Percentiles rank a stretch among this genome's conserved stretches.
These are phyloP conservation scores for Globisporangium paroecandrum DNA, from an alignment of 352 stramenopile genomes.

Conservation along the genomic window DNA sequence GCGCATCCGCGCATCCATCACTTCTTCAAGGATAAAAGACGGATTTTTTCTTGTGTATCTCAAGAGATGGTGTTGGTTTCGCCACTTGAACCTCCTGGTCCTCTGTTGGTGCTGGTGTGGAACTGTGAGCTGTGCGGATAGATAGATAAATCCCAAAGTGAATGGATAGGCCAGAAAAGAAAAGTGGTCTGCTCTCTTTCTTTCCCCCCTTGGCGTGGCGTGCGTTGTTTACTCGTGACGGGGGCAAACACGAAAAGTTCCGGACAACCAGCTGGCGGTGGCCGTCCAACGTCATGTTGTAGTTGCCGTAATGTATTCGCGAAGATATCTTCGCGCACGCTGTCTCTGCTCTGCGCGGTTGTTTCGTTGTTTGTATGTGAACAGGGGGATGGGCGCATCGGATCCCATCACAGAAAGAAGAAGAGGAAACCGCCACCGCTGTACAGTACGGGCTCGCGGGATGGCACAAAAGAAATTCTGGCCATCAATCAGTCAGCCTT, in stretches of 20 bases:
- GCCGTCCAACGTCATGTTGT: slow-evolving; percentile 1
- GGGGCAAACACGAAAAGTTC: not conserved
- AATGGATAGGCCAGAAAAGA: not conserved
- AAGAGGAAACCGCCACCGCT: not conserved
- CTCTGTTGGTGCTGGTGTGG: not conserved
- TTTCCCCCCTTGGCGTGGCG: not conserved
- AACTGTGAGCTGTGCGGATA: too few species aligned
- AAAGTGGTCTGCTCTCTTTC: not conserved
- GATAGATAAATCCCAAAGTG: not conserved
- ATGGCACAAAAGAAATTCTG: slow-evolving; percentile 21
- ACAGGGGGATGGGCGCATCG: not conserved
- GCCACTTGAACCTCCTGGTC: not conserved
- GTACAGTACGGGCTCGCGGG: not conserved
- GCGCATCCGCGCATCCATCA: not conserved
- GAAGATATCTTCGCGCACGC: slow-evolving; percentile 5
- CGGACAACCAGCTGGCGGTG: not conserved
- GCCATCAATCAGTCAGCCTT: not conserved
- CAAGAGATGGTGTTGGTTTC: not conserved
- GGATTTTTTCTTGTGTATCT: not conserved
- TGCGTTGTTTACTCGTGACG: slow-evolving; percentile 4
- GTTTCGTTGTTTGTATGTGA: not conserved
- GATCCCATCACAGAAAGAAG: slow-evolving; percentile 7
- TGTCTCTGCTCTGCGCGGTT: not conserved
- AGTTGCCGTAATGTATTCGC: slow-evolving; percentile 6
- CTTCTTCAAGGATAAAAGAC: not conserved